These are phyloP conservation scores for Bocquillonia castaneifolia DNA, from an alignment of 441 rosid genomes.

Conservation along the genomic window DNA sequence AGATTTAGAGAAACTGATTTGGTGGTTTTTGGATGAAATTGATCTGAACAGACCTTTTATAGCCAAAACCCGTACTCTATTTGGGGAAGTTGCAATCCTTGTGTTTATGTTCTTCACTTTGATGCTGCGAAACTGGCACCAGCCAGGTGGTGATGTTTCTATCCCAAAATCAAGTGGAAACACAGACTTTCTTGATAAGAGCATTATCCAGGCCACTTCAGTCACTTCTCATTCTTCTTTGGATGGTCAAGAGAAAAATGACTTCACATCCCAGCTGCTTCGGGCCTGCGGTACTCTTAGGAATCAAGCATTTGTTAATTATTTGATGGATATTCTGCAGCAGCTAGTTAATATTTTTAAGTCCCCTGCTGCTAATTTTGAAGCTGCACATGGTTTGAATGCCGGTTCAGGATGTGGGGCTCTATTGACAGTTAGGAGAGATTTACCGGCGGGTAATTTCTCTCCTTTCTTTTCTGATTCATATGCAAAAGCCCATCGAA, in stretches of 20 bases:
- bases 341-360: constrained; percentile 90
- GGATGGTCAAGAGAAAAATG: constrained; percentile 85
- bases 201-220: constrained; percentile 43
- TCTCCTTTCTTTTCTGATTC: constrained; percentile 99
- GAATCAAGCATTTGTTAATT: constrained; percentile 85
- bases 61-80: constrained; percentile 65
- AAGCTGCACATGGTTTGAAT: constrained; percentile 56
- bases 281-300: constrained; percentile 85
- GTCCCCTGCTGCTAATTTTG: constrained; percentile 63
- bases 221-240: constrained; percentile 54
- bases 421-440: constrained; percentile 82
- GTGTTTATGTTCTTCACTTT: constrained; percentile 99
- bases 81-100: constrained; percentile 92
- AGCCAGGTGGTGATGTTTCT: constrained; percentile 83
- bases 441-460: constrained; percentile 93
- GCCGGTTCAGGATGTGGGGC: constrained; percentile 98
- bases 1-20: constrained; percentile 81
- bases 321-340: constrained; percentile 96
- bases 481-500: constrained; percentile 90
- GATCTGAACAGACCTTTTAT: constrained; percentile 71
- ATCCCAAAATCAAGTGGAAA: constrained; percentile 49
- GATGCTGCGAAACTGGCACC: constrained; percentile 99
- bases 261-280: constrained; percentile 78
- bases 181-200: constrained; percentile 63
- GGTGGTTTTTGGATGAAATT: constrained; percentile 92